Conservation (phyloP, 1,284 basidiomycete species). For the Pseudozyma flocculosa region DNA sequence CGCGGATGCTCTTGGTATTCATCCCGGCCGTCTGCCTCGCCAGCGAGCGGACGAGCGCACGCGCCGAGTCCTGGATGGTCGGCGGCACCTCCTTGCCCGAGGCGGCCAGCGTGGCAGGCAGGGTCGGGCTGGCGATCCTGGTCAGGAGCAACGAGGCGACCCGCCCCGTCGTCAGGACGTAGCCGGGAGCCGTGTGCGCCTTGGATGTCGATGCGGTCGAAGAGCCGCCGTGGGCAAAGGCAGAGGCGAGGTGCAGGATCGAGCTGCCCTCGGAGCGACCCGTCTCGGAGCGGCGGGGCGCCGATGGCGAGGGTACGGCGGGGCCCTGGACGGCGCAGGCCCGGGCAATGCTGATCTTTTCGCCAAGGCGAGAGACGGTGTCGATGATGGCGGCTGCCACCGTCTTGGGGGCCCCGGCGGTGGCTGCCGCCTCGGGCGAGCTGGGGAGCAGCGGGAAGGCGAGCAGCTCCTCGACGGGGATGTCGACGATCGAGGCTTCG, state of each 20-base stretch:
- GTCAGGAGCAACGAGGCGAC: slow-evolving; percentile 46
- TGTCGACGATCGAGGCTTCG: slow-evolving; percentile 9
- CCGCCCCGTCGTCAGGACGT: slow-evolving; percentile 30
- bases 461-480: slow-evolving; percentile 34
- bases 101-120: slow-evolving; percentile 10
- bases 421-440: slow-evolving; percentile 36
- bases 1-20: slow-evolving; percentile 68
- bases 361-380: slow-evolving; percentile 80
- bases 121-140: slow-evolving; percentile 11
- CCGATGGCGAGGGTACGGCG: slow-evolving; percentile 46
- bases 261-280: slow-evolving; percentile 7
- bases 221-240: slow-evolving; percentile 72
- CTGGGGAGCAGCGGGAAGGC: slow-evolving; percentile 56
- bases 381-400: slow-evolving; percentile 76
- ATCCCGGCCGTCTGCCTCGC: slow-evolving; percentile 85
- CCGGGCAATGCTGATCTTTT: slow-evolving; percentile 79
- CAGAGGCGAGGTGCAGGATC: slow-evolving; percentile 64
- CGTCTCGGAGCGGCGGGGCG: slow-evolving; percentile 19
- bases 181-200: slow-evolving; percentile 60
- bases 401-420: slow-evolving; percentile 60
- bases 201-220: slow-evolving; percentile 53
- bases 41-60: slow-evolving; percentile 72
- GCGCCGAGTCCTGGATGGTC: slow-evolving; percentile 61
- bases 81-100: not conserved
- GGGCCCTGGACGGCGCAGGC: slow-evolving; percentile 71